Evolutionary conservation across 768 basidiomycete genomes (phyloP), one percentile per base, ranked within the genome.

Genomic region (Mycena pura): DNA sequence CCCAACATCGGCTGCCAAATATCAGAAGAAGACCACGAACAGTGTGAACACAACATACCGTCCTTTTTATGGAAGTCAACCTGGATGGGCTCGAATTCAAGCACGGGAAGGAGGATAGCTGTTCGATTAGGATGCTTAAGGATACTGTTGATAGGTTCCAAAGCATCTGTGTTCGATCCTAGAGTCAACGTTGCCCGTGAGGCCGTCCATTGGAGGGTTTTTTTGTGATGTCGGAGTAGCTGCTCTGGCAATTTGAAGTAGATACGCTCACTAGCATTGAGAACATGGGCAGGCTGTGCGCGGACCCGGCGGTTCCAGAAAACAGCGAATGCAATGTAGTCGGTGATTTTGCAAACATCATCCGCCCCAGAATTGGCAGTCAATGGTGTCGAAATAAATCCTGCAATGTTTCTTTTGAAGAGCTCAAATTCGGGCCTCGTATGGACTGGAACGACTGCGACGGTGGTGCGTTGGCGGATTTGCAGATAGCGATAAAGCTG

Each of bases 181-280:
- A 43, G 17, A 9, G 31, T 41, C 28, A 58, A 40, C 15, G 57
- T 50, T 24, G 57, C 57, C 3, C 48, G 57, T 7, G 57, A 4
- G 15, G 57, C 43, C 40, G 40, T 58, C 48, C 57, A 58, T 28
- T 58, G 57, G 14, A 58, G 15, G 11, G 47, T 32, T 13, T 58
- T 60, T 41, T 67, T 67, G 60, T 64, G 63, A 40, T 67, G 66
- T 3, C 56, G 62, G 32, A 54, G 45, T 19, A 67, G 63, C 21
- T 67, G 66, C 31, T 60, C 56, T 1, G 66, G 66, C 1, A 67
- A 40, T 36, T 67, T 68, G 47, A 62, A 68, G 32, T 62, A 68
- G 2, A 64, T 40, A 14, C 58, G 52, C 6, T 56, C 32, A 32
- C 51, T 57, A 4, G 52, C 22, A 24, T 59, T 50, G 6, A 56